Conservation (phyloP, 257 asterid species). For the Nicotiana noctiflora region DNA sequence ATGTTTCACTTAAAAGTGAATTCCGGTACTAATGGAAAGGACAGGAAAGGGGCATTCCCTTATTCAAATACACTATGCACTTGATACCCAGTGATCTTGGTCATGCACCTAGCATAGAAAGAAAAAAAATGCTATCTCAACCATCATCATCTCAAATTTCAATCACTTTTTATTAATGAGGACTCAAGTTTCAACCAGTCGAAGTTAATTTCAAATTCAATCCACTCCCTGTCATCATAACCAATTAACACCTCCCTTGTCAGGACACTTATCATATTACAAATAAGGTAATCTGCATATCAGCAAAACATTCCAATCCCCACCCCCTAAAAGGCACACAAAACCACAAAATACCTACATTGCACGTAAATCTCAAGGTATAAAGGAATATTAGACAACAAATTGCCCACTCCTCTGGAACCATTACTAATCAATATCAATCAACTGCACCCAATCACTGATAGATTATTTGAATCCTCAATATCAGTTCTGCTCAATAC, state of each 20-base stretch:
- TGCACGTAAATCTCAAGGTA: not conserved
- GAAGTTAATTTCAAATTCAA: not conserved
- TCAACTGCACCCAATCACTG: not conserved
- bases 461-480: not conserved
- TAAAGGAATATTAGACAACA: not conserved
- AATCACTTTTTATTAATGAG: not conserved
- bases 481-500: not conserved
- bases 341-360: not conserved
- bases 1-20: not conserved
- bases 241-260: not conserved
- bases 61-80: not conserved
- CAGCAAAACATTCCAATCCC: not conserved
- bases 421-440: not conserved
- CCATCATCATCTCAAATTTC: not conserved
- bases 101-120: not conserved
- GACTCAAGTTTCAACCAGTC: not conserved
- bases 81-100: not conserved
- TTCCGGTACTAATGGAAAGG: not conserved
- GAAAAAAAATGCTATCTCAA: not conserved
- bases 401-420: not conserved
- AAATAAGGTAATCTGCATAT: not conserved
- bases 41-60: not conserved
- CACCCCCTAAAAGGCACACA: not conserved
- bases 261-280: not conserved
- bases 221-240: not conserved